These are phyloP conservation scores for Calonectria montana DNA, from an alignment of 2,329 filamentous ascomycete genomes.

Conservation along the genomic window DNA sequence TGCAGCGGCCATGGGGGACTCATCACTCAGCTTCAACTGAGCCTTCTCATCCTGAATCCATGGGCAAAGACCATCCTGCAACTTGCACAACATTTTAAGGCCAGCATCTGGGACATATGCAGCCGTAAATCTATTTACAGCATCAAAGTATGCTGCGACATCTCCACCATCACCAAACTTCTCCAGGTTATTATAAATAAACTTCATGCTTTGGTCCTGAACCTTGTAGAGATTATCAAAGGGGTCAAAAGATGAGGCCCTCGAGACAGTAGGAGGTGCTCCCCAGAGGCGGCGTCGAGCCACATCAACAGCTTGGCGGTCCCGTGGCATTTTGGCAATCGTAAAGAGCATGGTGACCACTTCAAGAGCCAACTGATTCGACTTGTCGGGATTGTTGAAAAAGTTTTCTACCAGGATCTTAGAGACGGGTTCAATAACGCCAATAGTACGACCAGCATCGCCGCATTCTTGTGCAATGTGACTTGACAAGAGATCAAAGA, in stretches of 20 bases:
- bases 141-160: constrained; percentile 62
- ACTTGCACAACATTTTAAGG: constrained; percentile 64
- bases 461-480: constrained; percentile 73
- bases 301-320: constrained; percentile 72
- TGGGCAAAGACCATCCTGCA: constrained; percentile 70
- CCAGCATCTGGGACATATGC: constrained; percentile 63
- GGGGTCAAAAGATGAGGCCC: constrained; percentile 66
- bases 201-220: constrained; percentile 62
- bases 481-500: constrained; percentile 68
- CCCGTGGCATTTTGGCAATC: constrained; percentile 65
- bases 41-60: constrained; percentile 73
- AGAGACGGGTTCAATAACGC: constrained; percentile 78
- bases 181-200: constrained; percentile 63
- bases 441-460: constrained; percentile 73
- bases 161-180: constrained; percentile 51
- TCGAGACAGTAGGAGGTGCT: constrained; percentile 41
- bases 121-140: constrained; percentile 63
- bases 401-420: constrained; percentile 59
- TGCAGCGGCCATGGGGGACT: constrained; percentile 53
- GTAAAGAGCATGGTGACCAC: constrained; percentile 58
- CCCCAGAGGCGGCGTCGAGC: constrained; percentile 74
- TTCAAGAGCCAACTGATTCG: constrained; percentile 44
- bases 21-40: constrained; percentile 54
- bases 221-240: constrained; percentile 75
- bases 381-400: constrained; percentile 24